Evolutionary conservation across 2,329 filamentous ascomycete genomes (phyloP).

Genomic region (Fusarium circinatum): DNA sequence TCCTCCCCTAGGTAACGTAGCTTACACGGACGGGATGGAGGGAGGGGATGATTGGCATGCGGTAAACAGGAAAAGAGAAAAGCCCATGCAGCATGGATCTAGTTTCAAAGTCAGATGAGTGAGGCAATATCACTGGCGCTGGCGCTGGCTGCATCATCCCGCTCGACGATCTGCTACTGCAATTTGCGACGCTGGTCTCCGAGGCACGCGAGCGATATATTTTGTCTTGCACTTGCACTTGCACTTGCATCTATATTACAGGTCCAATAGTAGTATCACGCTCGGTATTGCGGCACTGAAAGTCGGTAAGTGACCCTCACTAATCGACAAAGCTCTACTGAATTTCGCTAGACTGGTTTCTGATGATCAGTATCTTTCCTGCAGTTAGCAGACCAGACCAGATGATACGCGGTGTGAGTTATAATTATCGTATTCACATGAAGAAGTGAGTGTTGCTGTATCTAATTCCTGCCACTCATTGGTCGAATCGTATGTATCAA

Average conservation of each 20-base stretch:
- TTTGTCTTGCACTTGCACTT: background rate
- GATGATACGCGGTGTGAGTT: background rate
- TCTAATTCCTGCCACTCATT: slow-evolving; percentile 5
- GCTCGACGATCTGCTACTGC: slow-evolving; percentile 18
- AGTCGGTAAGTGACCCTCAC: slow-evolving; percentile 2
- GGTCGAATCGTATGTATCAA: slow-evolving; percentile 12
- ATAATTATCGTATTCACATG: slow-evolving; percentile 8
- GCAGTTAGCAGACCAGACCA: background rate
- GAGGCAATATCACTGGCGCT: slow-evolving; percentile 21
- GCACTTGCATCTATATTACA: background rate
- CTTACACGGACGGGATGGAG: slow-evolving; percentile 23
- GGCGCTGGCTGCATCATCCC: background rate
- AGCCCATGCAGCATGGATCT: slow-evolving; percentile 15
- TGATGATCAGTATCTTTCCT: background rate
- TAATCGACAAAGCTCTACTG: background rate
- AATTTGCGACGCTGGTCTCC: background rate
- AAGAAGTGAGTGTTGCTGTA: background rate
- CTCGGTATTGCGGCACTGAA: slow-evolving; percentile 6
- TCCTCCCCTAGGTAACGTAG: background rate
- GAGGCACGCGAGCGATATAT: slow-evolving; percentile 35
- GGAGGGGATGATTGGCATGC: slow-evolving; percentile 2
- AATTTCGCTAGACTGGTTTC: background rate
- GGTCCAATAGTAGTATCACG: slow-evolving; percentile 2
- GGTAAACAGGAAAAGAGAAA: slow-evolving; percentile 10
- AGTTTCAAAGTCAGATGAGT: slow-evolving; percentile 22